Base-by-base conservation (phyloP, 1,284 basidiomycete genomes). In the Cryptococcus jaspeensis region DNA sequence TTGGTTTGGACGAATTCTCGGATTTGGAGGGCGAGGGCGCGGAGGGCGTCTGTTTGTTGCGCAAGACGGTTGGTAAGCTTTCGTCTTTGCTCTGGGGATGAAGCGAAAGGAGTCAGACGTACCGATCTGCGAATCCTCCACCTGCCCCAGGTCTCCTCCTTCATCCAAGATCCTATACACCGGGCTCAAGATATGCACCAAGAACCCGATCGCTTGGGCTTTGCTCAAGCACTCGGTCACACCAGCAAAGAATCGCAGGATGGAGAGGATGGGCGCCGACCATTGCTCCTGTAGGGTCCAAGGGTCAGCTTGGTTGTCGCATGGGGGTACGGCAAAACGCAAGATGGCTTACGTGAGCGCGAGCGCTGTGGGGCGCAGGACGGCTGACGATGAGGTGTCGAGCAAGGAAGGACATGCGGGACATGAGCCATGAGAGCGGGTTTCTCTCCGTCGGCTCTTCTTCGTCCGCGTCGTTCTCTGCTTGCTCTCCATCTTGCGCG, bases 211-310 rank as follows among this genome's bases (percentile, higher is more conserved):
- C 0, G 90, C 78, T 38, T 81, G 76, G 0, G 70, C 60, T 1
- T 80, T 65, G 1, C 85, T 82, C 79, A 98, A 84, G 67, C 85
- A 79, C 8, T 87, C 86, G 4, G 84, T 78, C 84, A 96, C 91
- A 0, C 92, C 92, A 1, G 92, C 94, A 68, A 97, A 96, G 87
- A 92, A 95, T n/a, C 89, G 87, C 45, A 98, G 76, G 51, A 90
- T 84, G 0, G 90, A 85, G 8, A 87, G 76, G 0, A 92, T 88
- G 61, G 91, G 89, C 20, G 88, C 83, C 5, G 84, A 81, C 92
- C 94, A 98, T 59, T 82, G 61, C 2, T 61, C 58, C 66, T 72
- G 41, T 16, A 39, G 25, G 22, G 28, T 4, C 9, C 20, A 13
- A 25, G 9, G 28, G 36, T 48, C 46, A 56, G 47, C n/a, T 42